Evolutionary conservation across 2,329 filamentous ascomycete genomes (phyloP).

Genomic region (Talaromyces verruculosus): DNA sequence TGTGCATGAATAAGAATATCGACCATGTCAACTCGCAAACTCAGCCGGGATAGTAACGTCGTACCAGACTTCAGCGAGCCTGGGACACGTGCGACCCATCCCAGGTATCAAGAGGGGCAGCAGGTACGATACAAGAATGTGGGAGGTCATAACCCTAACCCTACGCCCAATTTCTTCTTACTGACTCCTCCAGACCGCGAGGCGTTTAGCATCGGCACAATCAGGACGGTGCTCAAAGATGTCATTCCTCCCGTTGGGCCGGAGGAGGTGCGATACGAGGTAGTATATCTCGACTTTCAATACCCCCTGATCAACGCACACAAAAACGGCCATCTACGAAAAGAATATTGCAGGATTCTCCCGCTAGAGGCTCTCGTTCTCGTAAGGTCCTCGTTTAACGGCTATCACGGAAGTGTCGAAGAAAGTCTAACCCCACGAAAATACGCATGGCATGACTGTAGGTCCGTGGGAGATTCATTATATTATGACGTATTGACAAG

Average conservation of each 20-base stretch:
- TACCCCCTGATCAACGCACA: background rate
- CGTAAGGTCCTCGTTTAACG: background rate
- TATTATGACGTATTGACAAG: too few species aligned
- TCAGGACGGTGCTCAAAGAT: background rate
- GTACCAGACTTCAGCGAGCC: background rate
- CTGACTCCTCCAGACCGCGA: background rate
- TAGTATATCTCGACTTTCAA: background rate
- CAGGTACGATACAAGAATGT: background rate
- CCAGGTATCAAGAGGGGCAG: background rate
- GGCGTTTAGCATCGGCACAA: background rate
- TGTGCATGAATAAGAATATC: background rate
- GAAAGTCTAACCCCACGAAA: background rate
- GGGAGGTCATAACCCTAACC: background rate
- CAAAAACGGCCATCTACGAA: background rate
- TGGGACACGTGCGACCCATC: background rate
- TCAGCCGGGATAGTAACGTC: background rate
- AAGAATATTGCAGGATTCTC: background rate
- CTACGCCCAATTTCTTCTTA: background rate
- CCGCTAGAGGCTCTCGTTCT: background rate
- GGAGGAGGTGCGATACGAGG: conserved; percentile 1
- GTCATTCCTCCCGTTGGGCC: background rate
- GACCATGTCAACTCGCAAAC: background rate
- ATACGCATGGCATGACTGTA: background rate
- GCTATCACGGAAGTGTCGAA: background rate
- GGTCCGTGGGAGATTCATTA: background rate